These are phyloP conservation scores for Persicaria maculosa DNA, from an alignment of 148 eudicot genomes.

Conservation along the genomic window DNA sequence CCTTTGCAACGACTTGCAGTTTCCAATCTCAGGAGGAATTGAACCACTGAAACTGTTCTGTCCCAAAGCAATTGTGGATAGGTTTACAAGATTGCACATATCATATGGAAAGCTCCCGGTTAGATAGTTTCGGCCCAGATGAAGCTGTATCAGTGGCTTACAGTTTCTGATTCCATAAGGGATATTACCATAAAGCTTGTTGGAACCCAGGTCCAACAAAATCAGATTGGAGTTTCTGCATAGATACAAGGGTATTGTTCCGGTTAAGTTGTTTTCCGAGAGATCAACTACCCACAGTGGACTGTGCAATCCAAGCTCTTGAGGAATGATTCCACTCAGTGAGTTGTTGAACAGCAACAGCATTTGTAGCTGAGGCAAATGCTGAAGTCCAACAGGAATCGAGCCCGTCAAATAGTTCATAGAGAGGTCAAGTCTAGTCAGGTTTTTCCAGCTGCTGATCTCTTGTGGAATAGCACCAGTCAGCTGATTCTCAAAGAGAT, in stretches of 20 bases:
- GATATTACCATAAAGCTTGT: constrained; percentile 31
- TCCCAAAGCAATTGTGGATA: constrained; percentile 32
- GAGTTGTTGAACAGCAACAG: constrained; percentile 38
- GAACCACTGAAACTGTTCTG: constrained; percentile 31
- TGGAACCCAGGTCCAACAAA: constrained; percentile 27
- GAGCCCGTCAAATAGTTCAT: constrained; percentile 27
- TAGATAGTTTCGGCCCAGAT: constrained; percentile 21
- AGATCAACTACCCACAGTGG: constrained; percentile 29
- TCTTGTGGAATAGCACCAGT: constrained; percentile 31
- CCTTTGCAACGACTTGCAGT: constrained; percentile 30
- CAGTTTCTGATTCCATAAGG: constrained; percentile 27
- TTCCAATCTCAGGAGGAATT: constrained; percentile 28
- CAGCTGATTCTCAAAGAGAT: constrained; percentile 31
- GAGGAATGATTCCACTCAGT: constrained; percentile 30
- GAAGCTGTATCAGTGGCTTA: constrained; percentile 23
- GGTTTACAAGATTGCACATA: constrained; percentile 31
- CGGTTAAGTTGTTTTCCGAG: constrained; percentile 31
- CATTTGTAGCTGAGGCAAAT: constrained; percentile 22
- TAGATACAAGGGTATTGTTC: constrained; percentile 25
- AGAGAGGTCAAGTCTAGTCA: constrained; percentile 28
- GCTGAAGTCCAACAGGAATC: constrained; percentile 32
- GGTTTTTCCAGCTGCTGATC: constrained; percentile 22
- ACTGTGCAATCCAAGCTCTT: constrained; percentile 25
- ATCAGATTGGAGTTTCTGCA: constrained; percentile 26
- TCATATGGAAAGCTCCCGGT: constrained; percentile 36